Evolutionary conservation across 306 rosid genomes (phyloP).

Genomic region (Adenanthera pavonina): DNA sequence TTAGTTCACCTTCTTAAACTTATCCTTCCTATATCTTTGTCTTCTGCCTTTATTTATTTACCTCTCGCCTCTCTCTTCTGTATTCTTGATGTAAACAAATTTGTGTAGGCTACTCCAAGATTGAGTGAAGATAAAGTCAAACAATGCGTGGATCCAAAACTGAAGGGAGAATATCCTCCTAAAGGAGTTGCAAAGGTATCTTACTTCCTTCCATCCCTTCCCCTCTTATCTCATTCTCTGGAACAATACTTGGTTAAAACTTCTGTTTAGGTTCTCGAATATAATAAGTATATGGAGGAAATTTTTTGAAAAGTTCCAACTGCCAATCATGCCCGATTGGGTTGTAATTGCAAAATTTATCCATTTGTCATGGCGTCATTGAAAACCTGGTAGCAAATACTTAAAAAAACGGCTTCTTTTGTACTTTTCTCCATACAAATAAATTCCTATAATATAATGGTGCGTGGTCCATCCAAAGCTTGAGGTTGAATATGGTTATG

Average conservation of each 20-base stretch:
- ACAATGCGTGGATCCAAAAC: slow-evolving; percentile 97
- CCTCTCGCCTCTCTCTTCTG: neutral
- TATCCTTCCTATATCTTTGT: neutral
- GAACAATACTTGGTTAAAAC: neutral
- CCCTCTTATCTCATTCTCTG: neutral
- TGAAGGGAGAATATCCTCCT: slow-evolving; percentile 96
- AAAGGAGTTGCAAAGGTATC: slow-evolving; percentile 97
- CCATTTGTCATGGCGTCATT: neutral
- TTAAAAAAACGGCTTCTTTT: neutral
- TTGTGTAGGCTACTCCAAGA: slow-evolving; percentile 91
- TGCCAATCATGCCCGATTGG: neutral
- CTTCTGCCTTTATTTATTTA: neutral
- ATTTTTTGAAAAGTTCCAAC: neutral
- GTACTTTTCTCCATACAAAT: neutral
- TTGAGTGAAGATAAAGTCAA: slow-evolving; percentile 98
- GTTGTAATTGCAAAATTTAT: neutral
- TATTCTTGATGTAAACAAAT: slow-evolving; percentile 21
- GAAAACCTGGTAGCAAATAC: neutral
- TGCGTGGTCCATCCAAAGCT: slow-evolving; percentile 16
- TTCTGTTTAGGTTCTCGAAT: neutral
- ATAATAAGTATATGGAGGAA: neutral
- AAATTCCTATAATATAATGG: neutral
- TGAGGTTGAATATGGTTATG: slow-evolving; percentile 41
- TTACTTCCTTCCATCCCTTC: neutral
- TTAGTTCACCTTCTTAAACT: slow-evolving; percentile 50